Percentiles rank a stretch among this genome's conserved stretches.
Evolutionary conservation across 805 yeast genomes (phyloP).

Genomic region (Candida easanensis): DNA sequence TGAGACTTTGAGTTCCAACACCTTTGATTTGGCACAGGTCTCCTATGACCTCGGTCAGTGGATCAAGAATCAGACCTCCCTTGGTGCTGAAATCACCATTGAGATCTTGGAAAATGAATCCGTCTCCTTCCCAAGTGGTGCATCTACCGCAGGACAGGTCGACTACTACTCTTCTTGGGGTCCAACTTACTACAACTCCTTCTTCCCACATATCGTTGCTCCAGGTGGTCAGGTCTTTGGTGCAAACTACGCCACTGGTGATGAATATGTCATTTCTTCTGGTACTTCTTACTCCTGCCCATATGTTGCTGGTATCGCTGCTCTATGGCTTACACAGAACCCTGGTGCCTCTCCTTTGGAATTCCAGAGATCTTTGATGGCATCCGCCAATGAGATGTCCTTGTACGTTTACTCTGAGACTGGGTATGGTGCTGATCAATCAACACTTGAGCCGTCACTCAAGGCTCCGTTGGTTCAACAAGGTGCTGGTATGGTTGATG

Average conservation of each 20-base stretch:
- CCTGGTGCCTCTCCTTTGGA: constrained; percentile 7
- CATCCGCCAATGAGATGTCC: constrained; percentile 5
- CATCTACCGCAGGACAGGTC: constrained; percentile 13
- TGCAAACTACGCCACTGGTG: constrained; percentile 5
- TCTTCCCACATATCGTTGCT: constrained; percentile 16
- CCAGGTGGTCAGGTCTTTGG: constrained; percentile 23
- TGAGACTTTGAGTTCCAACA: background rate
- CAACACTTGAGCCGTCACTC: constrained; percentile 3
- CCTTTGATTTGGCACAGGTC: constrained; percentile 4
- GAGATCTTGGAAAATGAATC: background rate
- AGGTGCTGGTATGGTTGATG: constrained; percentile 20
- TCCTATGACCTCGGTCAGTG: constrained; percentile 12
- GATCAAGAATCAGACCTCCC: constrained; percentile 3
- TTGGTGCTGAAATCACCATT: constrained; percentile 10
- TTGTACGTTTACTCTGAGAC: background rate
- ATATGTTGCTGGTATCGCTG: constrained; percentile 19
- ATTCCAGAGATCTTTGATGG: constrained; percentile 4
- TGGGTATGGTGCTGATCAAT: constrained; percentile 1
- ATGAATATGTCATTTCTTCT: constrained; percentile 8
- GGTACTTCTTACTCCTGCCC: constrained; percentile 21
- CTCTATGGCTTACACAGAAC: constrained; percentile 8
- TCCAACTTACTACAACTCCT: constrained; percentile 18
- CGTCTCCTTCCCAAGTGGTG: constrained; percentile 1
- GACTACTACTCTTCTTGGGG: constrained; percentile 18
- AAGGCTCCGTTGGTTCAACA: constrained; percentile 15